phyloP scores from a whole-genome alignment of 768 basidiomycete species.

The Rossbeevera mucosa region DNA sequence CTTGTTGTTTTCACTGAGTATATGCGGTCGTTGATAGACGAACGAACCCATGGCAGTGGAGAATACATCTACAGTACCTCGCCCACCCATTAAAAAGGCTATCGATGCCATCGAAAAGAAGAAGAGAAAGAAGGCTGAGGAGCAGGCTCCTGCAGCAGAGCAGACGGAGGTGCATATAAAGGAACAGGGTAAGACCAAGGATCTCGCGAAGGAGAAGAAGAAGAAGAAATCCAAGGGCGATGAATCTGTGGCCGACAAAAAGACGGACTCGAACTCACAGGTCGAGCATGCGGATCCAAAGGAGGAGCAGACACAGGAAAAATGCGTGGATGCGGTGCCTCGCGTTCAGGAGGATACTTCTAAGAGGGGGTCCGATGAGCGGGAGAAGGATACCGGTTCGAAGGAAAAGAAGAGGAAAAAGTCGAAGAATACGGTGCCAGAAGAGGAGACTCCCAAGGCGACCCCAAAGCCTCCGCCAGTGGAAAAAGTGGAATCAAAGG shows the following conservation, averaged over 20 bases:
- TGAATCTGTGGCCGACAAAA: not conserved
- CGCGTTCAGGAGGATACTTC: not conserved
- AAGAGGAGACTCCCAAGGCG: not conserved
- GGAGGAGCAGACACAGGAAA: conserved; percentile 1
- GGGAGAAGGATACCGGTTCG: not conserved
- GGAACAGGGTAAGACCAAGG: conserved; percentile 1
- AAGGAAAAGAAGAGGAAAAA: not conserved
- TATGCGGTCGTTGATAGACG: conserved; percentile 1
- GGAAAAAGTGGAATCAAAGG: not conserved
- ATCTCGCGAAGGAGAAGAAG: conserved; percentile 14
- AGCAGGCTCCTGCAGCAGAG: not conserved
- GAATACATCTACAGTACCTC: not conserved
- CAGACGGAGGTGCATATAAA: not conserved
- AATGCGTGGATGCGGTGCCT: not conserved
- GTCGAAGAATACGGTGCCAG: not conserved
- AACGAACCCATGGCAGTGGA: not conserved
- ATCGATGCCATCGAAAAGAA: not conserved
- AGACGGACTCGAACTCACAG: not conserved
- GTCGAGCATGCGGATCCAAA: conserved; percentile 5
- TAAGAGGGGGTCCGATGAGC: not conserved
- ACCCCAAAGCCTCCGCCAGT: not conserved
- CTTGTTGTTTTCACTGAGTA: conserved; percentile 6
- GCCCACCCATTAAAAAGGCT: not conserved
- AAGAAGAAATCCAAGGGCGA: conserved; percentile 12
- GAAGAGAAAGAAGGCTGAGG: conserved; percentile 6